A percentile compares a stretch with the other conserved stretches of the same genome.
Evolutionary conservation across 169 alveolate genomes (phyloP).

Genomic region (Plasmodium sp.): DNA sequence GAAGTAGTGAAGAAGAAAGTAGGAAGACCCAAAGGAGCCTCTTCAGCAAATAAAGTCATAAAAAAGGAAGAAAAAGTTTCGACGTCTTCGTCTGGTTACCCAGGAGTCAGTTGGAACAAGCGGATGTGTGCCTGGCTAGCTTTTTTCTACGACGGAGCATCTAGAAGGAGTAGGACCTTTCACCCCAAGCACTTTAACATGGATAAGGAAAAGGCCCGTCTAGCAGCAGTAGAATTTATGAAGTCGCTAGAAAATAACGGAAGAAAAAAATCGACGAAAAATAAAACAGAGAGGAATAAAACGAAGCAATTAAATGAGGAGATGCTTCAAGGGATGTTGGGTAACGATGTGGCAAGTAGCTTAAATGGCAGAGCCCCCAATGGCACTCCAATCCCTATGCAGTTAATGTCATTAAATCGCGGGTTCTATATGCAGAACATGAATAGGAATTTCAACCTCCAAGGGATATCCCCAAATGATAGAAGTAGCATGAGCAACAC

Average conservation of each 20-base stretch:
- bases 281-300: slow-evolving; percentile 66
- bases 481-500: slow-evolving; percentile 16
- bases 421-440: slow-evolving; percentile 49
- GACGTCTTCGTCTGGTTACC: slow-evolving; percentile 85
- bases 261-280: slow-evolving; percentile 77
- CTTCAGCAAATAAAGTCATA: slow-evolving; percentile 27
- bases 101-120: slow-evolving; percentile 91
- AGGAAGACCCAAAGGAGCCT: slow-evolving; percentile 63
- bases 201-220: slow-evolving; percentile 86
- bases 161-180: slow-evolving; percentile 87
- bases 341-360: slow-evolving; percentile 20
- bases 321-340: slow-evolving; percentile 1
- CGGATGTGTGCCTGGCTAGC: slow-evolving; percentile 91
- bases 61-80: slow-evolving; percentile 73
- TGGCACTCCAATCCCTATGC: slow-evolving; percentile 50
- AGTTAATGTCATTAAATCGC: slow-evolving; percentile 45
- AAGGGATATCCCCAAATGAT: slow-evolving; percentile 17
- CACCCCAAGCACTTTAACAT: slow-evolving; percentile 87
- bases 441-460: slow-evolving; percentile 39
- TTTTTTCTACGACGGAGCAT: slow-evolving; percentile 85
- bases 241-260: slow-evolving; percentile 84
- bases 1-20: slow-evolving; percentile 34
- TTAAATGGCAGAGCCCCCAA: slow-evolving; percentile 28
- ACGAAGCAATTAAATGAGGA: slow-evolving; percentile 63
- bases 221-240: slow-evolving; percentile 87